These are phyloP conservation scores for Penicillium coffeae DNA, from an alignment of 495 filamentous ascomycete genomes.

Conservation along the genomic window DNA sequence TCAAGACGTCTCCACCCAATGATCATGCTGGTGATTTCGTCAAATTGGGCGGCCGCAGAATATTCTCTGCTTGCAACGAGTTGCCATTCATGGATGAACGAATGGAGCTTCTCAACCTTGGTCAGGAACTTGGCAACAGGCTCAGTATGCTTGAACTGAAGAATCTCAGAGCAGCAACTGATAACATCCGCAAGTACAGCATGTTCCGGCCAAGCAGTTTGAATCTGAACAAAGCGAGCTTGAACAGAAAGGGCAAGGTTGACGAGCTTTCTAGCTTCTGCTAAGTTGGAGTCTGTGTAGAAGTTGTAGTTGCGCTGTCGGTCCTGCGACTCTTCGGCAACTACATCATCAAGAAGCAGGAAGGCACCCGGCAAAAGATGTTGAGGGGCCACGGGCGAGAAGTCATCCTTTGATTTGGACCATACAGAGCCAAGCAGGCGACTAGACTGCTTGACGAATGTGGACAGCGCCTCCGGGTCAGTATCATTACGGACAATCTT, in stretches of 20 bases:
- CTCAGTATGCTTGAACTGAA: slow-evolving; percentile 73
- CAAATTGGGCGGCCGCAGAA: slow-evolving; percentile 62
- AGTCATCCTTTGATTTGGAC: slow-evolving; percentile 27
- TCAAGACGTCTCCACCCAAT: slow-evolving; percentile 88
- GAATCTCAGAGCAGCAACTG: slow-evolving; percentile 63
- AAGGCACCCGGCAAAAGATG: slow-evolving; percentile 62
- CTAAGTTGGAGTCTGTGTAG: slow-evolving; percentile 74
- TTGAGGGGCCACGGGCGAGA: slow-evolving; percentile 39
- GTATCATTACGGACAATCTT: slow-evolving; percentile 40
- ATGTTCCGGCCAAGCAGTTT: slow-evolving; percentile 67
- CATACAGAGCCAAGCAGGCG: slow-evolving; percentile 37
- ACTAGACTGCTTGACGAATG: slow-evolving; percentile 39
- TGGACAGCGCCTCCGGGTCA: slow-evolving; percentile 23
- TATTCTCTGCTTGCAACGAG: slow-evolving; percentile 77
- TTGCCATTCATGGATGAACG: slow-evolving; percentile 87
- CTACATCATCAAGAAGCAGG: slow-evolving; percentile 56
- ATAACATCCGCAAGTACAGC: slow-evolving; percentile 74
- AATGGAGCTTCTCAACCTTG: slow-evolving; percentile 79
- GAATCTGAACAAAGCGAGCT: slow-evolving; percentile 65
- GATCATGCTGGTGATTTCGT: slow-evolving; percentile 69
- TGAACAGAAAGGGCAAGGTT: slow-evolving; percentile 60
- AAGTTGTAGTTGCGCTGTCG: slow-evolving; percentile 67
- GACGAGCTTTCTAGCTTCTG: slow-evolving; percentile 68
- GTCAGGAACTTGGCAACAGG: slow-evolving; percentile 81
- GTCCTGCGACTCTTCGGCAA: slow-evolving; percentile 36